Percentiles rank a stretch among this genome's conserved stretches.
Evolutionary conservation across 2,329 filamentous ascomycete species (phyloP).

Genomic region (Talaromyces sp.): DNA sequence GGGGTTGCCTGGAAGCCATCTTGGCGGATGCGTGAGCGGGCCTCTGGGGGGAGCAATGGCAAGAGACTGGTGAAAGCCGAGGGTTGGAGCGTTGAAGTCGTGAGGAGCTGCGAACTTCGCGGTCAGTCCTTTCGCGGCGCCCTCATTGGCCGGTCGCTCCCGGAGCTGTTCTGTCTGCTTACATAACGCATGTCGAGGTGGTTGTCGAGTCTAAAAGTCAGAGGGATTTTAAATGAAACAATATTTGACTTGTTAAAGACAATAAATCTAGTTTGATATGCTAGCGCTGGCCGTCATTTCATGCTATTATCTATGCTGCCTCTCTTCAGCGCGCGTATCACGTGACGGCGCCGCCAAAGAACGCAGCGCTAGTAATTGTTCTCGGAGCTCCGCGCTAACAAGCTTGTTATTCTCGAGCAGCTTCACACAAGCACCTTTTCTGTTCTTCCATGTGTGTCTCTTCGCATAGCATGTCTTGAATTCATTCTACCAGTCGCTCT

Average conservation of each 20-base stretch:
- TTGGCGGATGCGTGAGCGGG: slow-evolving; percentile 15
- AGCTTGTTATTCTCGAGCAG: background rate
- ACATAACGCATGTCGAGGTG: slow-evolving; percentile 5
- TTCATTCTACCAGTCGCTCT: slow-evolving; percentile 5
- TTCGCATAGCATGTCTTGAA: background rate
- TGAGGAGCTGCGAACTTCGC: slow-evolving; percentile 22
- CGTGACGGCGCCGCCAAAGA: slow-evolving; percentile 4
- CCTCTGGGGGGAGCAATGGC: slow-evolving; percentile 7
- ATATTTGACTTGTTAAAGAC: background rate
- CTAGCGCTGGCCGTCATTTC: background rate
- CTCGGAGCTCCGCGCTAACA: slow-evolving; percentile 3
- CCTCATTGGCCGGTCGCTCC: slow-evolving; percentile 27
- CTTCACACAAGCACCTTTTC: background rate
- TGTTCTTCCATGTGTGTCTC: background rate
- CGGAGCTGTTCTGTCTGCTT: slow-evolving; percentile 11
- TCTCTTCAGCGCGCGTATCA: background rate
- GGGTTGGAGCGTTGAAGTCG: slow-evolving; percentile 4
- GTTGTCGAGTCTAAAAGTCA: background rate
- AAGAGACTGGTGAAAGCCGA: slow-evolving; percentile 2
- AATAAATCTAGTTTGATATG: background rate
- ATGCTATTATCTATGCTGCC: background rate
- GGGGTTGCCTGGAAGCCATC: slow-evolving; percentile 28
- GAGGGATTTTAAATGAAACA: background rate
- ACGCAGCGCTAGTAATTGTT: background rate
- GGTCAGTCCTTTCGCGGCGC: slow-evolving; percentile 26